phyloP scores from a whole-genome alignment of 805 yeast species.

The Candida pseudofarinosa region DNA sequence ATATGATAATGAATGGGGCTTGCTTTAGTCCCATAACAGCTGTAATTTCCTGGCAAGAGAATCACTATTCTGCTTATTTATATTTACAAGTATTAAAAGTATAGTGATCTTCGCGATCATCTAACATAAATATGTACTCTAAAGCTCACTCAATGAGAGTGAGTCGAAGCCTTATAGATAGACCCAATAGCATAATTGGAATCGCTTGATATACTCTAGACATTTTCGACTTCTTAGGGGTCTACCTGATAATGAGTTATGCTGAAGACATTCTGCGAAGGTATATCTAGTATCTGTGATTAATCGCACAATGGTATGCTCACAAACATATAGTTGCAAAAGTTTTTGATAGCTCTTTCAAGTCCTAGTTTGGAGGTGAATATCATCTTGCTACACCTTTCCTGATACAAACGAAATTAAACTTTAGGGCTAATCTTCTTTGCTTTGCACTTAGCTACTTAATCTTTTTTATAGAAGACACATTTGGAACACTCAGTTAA shows the following conservation, averaged over 20 bases:
- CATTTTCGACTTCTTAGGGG: too few species aligned
- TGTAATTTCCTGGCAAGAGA: neutral
- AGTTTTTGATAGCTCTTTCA: neutral
- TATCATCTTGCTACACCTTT: too few species aligned
- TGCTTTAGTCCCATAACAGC: neutral
- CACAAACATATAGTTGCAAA: neutral
- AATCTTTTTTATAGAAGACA: neutral
- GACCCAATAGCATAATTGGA: too few species aligned
- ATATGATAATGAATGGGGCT: constrained; percentile 3
- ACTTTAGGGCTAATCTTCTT: too few species aligned
- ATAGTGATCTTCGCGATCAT: too few species aligned
- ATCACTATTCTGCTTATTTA: constrained; percentile 1
- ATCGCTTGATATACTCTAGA: too few species aligned
- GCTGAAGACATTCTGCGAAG: neutral
- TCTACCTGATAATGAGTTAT: too few species aligned
- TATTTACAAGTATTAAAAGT: too few species aligned
- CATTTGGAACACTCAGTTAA: neutral
- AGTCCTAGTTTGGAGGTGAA: neutral
- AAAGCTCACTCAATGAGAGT: too few species aligned
- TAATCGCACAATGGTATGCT: neutral
- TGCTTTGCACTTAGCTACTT: neutral
- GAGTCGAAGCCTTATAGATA: too few species aligned
- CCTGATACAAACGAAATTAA: too few species aligned
- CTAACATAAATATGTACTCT: too few species aligned
- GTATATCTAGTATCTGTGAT: neutral